Evolutionary conservation across 768 basidiomycete species (phyloP), one percentile per base, ranked within the genome.

Genomic region (Grammothele lineata): DNA sequence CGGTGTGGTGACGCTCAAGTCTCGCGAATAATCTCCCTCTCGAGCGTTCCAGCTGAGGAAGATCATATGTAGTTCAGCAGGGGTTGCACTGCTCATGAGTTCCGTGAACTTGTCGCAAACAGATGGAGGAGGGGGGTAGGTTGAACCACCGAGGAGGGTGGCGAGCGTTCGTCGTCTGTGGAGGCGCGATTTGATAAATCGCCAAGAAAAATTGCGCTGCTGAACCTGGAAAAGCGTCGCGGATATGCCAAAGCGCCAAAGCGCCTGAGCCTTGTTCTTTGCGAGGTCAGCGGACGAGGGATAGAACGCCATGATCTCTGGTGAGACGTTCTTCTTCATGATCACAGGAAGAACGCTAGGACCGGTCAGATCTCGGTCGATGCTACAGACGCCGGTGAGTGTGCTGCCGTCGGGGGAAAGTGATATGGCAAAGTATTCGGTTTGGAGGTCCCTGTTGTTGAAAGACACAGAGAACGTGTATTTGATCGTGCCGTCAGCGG

Each of bases 171-270:
- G 27, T 7, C 27, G 27, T 7, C 18, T 51, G 12, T 58, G 53
- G 5, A 59, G 46, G 2, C 68, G 57, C 37, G 61, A 47, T 38
- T 54, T 50, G 57, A 69, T 64, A 53, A 58, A 64, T 1, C 48
- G 23, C 66, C 65, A 66, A 0, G 64, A 60, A 57, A 63, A 66
- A 2, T 33, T 22, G n/a, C 54, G 45, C 19, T 50, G 55, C 11
- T 60, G 57, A 17, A 62, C 51, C 2, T 56, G 35, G 40, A 59
- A 40, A 33, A 53, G 33, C 17, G 62, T 53, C 15, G 65, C 60
- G 0, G 47, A 33, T 10, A 58, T 50, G 0, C 68, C 69, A 43
- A 62, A 69, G 5, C 44, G 52, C 69, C 69, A 71, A 8, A 63
- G 44, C 1, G 65, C 58, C 4, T 57, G 50, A 23, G 63, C n/a